Base-by-base conservation (phyloP, 2,329 filamentous ascomycete species). In the Neopestalotiopsis sp. region DNA sequence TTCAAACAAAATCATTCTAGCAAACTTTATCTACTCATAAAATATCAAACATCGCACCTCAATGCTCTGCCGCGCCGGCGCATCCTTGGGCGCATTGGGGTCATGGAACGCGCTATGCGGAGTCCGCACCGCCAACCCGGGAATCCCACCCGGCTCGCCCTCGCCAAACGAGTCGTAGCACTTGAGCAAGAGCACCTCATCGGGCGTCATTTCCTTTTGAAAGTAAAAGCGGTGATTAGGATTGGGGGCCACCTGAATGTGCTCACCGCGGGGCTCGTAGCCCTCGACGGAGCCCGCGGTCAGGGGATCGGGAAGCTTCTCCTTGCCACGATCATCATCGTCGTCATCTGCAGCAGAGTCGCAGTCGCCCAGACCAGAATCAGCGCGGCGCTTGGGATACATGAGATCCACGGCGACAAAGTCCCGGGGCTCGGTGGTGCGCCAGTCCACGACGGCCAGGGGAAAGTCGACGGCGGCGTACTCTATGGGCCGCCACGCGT, bases 401-500 rank as follows among this genome's bases (percentile, higher is more conserved):
- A 92, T 80, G 42, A 92, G 80, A 67, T 90, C 85, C 3, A 92
- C 86, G 1, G 86, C 83, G 10, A 91, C 79, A 67, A 91, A 87
- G 71, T 92, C 90, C 0, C 77, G 75, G 0, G 86, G 85, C n/a
- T 75, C 73, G 0, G 89, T 91, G 1, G 83, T 85, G 30, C 88
- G 85, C 86, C 89, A 91, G 75, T 92, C 90, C 9, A 91, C 81
- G 1, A 92, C 86, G 0, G 89, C 90, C 3, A 93, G 82, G 14
- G 91, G 91, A 71, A 86, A 87, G 74, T 92, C 90, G 0, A 83
- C 83, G 2, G 90, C 89, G 0, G 88, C 80, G 74, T 91, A 84
- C 38, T 85, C 84, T 72, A 92, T 91, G 0, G 91, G 90, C 52
- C 91, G 84, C 91, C 91, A 92, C n/a, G 92, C 90, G 71, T 93